Base-by-base conservation (phyloP, 1,284 basidiomycete genomes). In the Tilletia walkeri region DNA sequence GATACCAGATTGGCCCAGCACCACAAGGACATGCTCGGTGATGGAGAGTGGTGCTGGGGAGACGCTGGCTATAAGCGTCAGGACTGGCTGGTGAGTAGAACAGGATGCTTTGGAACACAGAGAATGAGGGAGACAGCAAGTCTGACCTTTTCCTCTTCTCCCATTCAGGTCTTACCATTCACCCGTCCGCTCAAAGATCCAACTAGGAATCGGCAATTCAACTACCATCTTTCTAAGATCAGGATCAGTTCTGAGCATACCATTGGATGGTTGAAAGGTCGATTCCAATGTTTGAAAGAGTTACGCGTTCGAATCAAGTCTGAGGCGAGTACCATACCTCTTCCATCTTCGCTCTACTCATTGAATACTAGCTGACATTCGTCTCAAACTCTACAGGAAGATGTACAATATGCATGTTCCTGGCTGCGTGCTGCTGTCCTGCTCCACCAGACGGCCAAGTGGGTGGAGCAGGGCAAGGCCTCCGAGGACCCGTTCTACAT, bases 21-120 rank as follows among this genome's bases (percentile, higher is more conserved):
- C 56, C 56, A 61, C 34, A 30, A 18, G 1, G 6, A 30, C 6
- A 6, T 61, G 56, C 56, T 61, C 6, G 56, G 18, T 36, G 14
- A 24, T 14, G 56, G 56, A 61, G 56, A 61, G 34, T 61, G 56
- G 56, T 61, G 56, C 56, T 61, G 56, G 56, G 56, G 7, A 12
- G 56, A 61, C 36, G 56, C 56, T 10, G 56, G 56, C 7, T 61
- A 61, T 30, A 61, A 6, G 18, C 16, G 56, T 30, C 56, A 61
- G 18, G 56, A 61, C 24, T 61, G 56, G 56, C 56, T 61, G 18
- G 56, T 34, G 16, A 61, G 56, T 61, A 30, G 16, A 45, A 7
- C 14, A 14, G 6, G 41, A 45, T 30, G 24, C 24, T 30, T 30
- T 9, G 41, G 41, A 14, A 45, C 14, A 9, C 9, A 45, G 41